These are phyloP conservation scores for Verticillium dahliae DNA, from an alignment of 2,329 filamentous ascomycete genomes.

Conservation along the genomic window DNA sequence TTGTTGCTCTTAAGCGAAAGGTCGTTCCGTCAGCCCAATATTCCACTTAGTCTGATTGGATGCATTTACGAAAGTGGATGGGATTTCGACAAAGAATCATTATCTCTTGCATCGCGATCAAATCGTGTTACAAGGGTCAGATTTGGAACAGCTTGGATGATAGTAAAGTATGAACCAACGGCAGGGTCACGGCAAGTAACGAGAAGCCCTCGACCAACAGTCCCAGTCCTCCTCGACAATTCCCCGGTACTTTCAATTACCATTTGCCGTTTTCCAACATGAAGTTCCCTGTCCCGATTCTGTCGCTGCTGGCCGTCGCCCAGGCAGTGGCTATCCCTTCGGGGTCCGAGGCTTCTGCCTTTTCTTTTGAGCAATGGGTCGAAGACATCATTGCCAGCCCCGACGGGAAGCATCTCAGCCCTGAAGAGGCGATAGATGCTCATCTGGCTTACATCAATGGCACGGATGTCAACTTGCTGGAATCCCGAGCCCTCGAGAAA, in stretches of 20 bases:
- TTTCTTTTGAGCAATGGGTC: conserved; percentile 8
- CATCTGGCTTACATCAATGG: background rate
- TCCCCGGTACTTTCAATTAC: background rate
- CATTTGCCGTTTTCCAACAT: background rate
- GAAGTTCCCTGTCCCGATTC: background rate
- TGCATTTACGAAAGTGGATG: too few species aligned
- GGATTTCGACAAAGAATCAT: too few species aligned
- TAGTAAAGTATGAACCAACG: background rate
- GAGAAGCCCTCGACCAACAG: background rate
- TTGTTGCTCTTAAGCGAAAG: too few species aligned
- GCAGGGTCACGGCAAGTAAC: background rate
- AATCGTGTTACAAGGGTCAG: background rate
- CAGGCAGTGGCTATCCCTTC: background rate
- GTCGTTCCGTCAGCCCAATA: too few species aligned
- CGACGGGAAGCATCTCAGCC: conserved; percentile 2
- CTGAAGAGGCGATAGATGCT: conserved; percentile 5
- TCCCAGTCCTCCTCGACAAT: background rate
- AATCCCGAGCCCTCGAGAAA: background rate
- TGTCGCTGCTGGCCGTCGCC: background rate
- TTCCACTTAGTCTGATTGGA: too few species aligned
- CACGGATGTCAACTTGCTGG: background rate
- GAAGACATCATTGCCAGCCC: conserved; percentile 7
- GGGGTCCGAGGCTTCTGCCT: background rate
- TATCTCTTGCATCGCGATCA: background rate
- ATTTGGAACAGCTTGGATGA: background rate